These are phyloP conservation scores for Rubia yunnanensis DNA, from an alignment of 257 asterid species.

Conservation along the genomic window DNA sequence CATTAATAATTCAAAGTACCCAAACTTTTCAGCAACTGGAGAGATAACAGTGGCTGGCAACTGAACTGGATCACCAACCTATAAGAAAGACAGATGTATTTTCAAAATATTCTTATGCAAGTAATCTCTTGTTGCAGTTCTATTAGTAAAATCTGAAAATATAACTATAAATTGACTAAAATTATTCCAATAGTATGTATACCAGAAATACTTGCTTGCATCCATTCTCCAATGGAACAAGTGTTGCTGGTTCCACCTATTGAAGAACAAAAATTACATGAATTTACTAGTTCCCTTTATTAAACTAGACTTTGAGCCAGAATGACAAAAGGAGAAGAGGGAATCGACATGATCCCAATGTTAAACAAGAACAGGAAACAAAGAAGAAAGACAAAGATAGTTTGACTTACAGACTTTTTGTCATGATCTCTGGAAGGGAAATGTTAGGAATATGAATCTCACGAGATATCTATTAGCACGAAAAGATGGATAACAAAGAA, in stretches of 20 bases:
- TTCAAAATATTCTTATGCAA: neutral
- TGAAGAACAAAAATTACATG: constrained; percentile 15
- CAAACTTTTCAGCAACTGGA: constrained; percentile 55
- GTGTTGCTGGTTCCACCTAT: constrained; percentile 95
- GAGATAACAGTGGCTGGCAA: constrained; percentile 96
- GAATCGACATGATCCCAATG: no score
- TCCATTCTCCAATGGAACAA: constrained; percentile 84
- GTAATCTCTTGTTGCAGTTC: neutral
- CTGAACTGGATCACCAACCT: constrained; percentile 99
- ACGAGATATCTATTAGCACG: no score
- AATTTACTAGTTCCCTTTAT: neutral
- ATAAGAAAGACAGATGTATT: constrained; percentile 9
- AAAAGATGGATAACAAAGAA: no score
- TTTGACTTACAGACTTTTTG: constrained; percentile 75
- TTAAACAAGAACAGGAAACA: neutral
- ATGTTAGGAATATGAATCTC: no score
- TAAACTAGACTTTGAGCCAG: no score
- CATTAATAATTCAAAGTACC: constrained; percentile 21
- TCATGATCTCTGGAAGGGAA: no score
- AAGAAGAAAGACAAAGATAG: neutral
- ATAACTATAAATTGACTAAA: neutral
- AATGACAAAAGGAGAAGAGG: no score
- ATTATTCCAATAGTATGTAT: constrained; percentile 14
- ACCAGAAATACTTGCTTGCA: constrained; percentile 98
- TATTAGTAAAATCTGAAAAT: neutral